Percentiles rank a stretch among this genome's conserved stretches.
Evolutionary conservation across 495 filamentous ascomycete genomes (phyloP).

Genomic region (Pyrenula massariospora): DNA sequence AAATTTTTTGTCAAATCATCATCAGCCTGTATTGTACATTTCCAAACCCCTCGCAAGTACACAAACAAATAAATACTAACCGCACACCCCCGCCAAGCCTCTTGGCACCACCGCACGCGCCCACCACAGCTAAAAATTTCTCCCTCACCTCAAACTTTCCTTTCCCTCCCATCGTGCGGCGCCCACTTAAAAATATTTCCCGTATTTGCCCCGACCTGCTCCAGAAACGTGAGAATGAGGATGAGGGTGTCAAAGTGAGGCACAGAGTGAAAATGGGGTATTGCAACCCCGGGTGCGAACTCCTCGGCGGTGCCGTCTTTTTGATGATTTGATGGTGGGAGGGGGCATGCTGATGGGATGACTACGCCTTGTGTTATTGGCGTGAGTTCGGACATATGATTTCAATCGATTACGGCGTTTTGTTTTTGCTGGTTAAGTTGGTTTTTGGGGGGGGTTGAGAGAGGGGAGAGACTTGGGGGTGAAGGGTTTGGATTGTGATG

Average conservation of each 20-base stretch:
- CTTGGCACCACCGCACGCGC: slow-evolving; percentile 1
- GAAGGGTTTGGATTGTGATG: too few species aligned
- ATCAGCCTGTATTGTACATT: slow-evolving; percentile 34
- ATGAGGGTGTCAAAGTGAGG: neutral
- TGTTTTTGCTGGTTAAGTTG: too few species aligned
- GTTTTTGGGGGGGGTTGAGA: too few species aligned
- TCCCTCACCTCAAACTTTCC: slow-evolving; percentile 4
- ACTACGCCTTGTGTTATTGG: neutral
- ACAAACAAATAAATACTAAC: slow-evolving; percentile 5
- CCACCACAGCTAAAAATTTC: slow-evolving; percentile 8
- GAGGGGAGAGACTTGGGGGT: too few species aligned
- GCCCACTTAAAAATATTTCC: slow-evolving; percentile 36
- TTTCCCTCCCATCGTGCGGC: slow-evolving; percentile 48
- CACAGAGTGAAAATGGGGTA: neutral
- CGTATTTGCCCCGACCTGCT: slow-evolving; percentile 43
- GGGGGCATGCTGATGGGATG: neutral
- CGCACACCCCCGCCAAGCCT: neutral
- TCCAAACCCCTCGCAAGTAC: slow-evolving; percentile 13
- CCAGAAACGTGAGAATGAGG: too few species aligned
- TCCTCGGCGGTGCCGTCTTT: neutral
- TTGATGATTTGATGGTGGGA: neutral
- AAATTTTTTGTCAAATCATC: slow-evolving; percentile 41
- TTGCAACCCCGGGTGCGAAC: neutral
- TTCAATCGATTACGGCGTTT: too few species aligned
- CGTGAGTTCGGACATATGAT: neutral